phyloP scores from a whole-genome alignment of 768 basidiomycete species.

The Pleurotus eryngii region DNA sequence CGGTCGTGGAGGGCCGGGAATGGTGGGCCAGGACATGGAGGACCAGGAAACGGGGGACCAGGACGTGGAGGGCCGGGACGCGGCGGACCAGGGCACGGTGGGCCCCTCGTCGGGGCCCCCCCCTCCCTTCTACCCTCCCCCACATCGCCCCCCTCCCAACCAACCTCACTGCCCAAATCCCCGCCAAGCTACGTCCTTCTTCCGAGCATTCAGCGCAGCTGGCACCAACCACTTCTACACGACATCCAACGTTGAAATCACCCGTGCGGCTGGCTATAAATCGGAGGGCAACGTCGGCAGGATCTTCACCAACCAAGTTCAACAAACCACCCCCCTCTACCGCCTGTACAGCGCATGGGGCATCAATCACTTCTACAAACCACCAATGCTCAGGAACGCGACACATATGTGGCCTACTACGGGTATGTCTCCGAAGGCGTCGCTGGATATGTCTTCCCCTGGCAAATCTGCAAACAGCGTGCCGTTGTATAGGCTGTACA shows the following conservation, averaged over 20 bases:
- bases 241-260: background rate
- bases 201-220: background rate
- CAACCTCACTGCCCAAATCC: conserved; percentile 2
- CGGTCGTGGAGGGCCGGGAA: no score
- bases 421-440: conserved; percentile 10
- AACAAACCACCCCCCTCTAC: conserved; percentile 11
- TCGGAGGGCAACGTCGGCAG: background rate
- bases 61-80: background rate
- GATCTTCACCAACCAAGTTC: conserved; percentile 7
- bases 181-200: background rate
- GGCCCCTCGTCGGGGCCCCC: background rate
- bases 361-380: conserved; percentile 14
- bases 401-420: background rate
- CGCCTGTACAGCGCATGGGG: conserved; percentile 10
- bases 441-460: conserved; percentile 12
- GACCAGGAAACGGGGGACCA: background rate
- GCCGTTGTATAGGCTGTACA: conserved; percentile 5
- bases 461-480: conserved; percentile 4
- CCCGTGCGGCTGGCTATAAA: background rate
- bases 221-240: conserved; percentile 8
- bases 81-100: background rate
- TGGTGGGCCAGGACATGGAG: background rate
- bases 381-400: conserved; percentile 9
- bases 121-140: background rate
- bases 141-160: background rate